These are phyloP conservation scores for Tricholoma terreum DNA, from an alignment of 768 basidiomycete genomes.

Conservation along the genomic window DNA sequence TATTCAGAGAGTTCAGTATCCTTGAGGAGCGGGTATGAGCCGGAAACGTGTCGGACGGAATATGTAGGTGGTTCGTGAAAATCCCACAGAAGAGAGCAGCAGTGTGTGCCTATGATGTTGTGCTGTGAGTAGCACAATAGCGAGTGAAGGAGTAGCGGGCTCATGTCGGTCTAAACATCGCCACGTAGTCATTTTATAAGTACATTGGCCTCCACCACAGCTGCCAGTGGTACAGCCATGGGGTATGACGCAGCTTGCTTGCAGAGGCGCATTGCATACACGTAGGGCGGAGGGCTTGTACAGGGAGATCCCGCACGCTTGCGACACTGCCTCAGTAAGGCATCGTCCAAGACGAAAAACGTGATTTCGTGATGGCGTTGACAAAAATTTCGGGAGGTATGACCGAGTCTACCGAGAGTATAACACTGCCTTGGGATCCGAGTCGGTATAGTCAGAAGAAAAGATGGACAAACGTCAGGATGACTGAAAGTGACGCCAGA, in stretches of 20 bases:
- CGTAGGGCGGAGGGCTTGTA: not conserved
- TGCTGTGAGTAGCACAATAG: slow-evolving; percentile 39
- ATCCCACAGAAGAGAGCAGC: slow-evolving; percentile 46
- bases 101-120: slow-evolving; percentile 20
- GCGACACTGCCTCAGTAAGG: not conserved
- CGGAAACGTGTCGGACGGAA: slow-evolving; percentile 24
- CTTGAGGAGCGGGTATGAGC: slow-evolving; percentile 24
- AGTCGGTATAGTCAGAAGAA: not conserved
- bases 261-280: not conserved
- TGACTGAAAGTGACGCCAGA: not conserved
- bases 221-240: slow-evolving; percentile 3
- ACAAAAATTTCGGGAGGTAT: not conserved
- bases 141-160: slow-evolving; percentile 29
- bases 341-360: not conserved
- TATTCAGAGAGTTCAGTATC: slow-evolving; percentile 33
- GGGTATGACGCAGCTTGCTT: not conserved
- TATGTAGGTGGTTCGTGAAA: slow-evolving; percentile 38
- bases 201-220: not conserved
- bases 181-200: slow-evolving; percentile 44
- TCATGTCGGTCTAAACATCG: not conserved
- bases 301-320: not conserved
- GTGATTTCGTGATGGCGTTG: not conserved
- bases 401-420: not conserved
- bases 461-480: not conserved
- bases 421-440: not conserved